phyloP scores from a whole-genome alignment of 2,329 filamentous ascomycete species.

The Fusarium sp. region DNA sequence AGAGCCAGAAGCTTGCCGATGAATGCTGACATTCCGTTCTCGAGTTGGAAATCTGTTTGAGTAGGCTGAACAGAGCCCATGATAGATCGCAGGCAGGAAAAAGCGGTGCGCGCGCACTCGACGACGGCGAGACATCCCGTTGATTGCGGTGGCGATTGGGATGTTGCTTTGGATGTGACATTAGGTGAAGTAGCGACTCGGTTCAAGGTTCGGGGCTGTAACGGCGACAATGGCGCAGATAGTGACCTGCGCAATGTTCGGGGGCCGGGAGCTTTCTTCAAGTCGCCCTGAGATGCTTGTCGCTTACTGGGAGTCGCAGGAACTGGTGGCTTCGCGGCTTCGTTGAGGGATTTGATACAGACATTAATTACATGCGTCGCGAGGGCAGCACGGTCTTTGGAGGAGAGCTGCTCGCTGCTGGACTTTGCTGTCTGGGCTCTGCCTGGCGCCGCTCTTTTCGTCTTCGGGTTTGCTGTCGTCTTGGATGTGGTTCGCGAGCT shows the following conservation, averaged over 20 bases:
- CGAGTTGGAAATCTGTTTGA: constrained; percentile 74
- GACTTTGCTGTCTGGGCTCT: constrained; percentile 28
- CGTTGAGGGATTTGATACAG: constrained; percentile 74
- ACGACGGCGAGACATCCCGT: constrained; percentile 66
- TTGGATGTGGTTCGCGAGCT: constrained; percentile 45
- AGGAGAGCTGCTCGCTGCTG: constrained; percentile 43
- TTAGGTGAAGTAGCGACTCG: constrained; percentile 66
- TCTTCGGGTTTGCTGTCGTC: constrained; percentile 41
- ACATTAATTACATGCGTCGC: constrained; percentile 80
- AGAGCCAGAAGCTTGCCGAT: constrained; percentile 73
- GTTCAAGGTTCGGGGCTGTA: constrained; percentile 71
- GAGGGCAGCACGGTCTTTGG: constrained; percentile 70
- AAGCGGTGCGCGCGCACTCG: constrained; percentile 76
- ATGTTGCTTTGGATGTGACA: constrained; percentile 51
- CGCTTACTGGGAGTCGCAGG: constrained; percentile 48
- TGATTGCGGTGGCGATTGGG: constrained; percentile 47
- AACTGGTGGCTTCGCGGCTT: constrained; percentile 66
- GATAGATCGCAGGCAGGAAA: constrained; percentile 70
- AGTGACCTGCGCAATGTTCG: constrained; percentile 63
- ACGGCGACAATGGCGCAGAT: constrained; percentile 68
- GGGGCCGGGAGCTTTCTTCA: constrained; percentile 51
- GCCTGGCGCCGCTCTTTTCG: constrained; percentile 33
- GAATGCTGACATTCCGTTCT: constrained; percentile 78
- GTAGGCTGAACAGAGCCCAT: constrained; percentile 65
- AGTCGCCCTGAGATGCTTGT: constrained; percentile 50